Percentiles rank a stretch among this genome's conserved stretches.
Evolutionary conservation across 306 rosid genomes (phyloP).

Genomic region (Trifolium pratense): DNA sequence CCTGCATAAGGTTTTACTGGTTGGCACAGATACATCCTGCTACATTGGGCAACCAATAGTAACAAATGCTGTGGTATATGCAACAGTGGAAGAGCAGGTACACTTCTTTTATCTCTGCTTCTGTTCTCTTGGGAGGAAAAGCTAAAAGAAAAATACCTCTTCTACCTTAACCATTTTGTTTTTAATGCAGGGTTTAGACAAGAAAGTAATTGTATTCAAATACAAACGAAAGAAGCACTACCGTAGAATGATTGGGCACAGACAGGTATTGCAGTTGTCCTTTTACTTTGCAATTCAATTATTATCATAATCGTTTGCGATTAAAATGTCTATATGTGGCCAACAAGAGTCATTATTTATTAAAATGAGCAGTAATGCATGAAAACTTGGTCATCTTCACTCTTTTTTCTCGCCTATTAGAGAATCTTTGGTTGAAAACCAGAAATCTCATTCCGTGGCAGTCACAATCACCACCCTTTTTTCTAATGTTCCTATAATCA

Average conservation of each 20-base stretch:
- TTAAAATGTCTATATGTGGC: slow-evolving; percentile 19
- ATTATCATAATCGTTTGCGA: not conserved
- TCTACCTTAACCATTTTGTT: slow-evolving; percentile 25
- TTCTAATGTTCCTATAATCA: slow-evolving; percentile 2
- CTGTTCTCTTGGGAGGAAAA: not conserved
- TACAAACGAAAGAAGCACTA: slow-evolving; percentile 90
- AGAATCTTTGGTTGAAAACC: no score
- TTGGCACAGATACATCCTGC: slow-evolving; percentile 78
- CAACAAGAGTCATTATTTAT: not conserved
- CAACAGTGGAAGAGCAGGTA: slow-evolving; percentile 97
- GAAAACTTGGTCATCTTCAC: no score
- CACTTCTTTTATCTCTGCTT: slow-evolving; percentile 29
- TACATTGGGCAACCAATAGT: slow-evolving; percentile 93
- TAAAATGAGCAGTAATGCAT: slow-evolving; percentile 19
- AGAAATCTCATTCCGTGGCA: no score
- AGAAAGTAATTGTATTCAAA: slow-evolving; percentile 88
- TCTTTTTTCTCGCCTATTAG: no score
- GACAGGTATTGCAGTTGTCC: slow-evolving; percentile 65
- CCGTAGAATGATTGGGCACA: slow-evolving; percentile 84
- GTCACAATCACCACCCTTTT: not conserved
- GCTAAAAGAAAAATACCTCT: not conserved
- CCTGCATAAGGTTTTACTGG: slow-evolving; percentile 85
- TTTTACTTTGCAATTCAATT: slow-evolving; percentile 32
- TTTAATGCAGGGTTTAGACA: slow-evolving; percentile 66
- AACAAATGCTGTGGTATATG: slow-evolving; percentile 94